Evolutionary conservation across 306 rosid genomes (phyloP).

Genomic region (Begonia peltatifolia): DNA sequence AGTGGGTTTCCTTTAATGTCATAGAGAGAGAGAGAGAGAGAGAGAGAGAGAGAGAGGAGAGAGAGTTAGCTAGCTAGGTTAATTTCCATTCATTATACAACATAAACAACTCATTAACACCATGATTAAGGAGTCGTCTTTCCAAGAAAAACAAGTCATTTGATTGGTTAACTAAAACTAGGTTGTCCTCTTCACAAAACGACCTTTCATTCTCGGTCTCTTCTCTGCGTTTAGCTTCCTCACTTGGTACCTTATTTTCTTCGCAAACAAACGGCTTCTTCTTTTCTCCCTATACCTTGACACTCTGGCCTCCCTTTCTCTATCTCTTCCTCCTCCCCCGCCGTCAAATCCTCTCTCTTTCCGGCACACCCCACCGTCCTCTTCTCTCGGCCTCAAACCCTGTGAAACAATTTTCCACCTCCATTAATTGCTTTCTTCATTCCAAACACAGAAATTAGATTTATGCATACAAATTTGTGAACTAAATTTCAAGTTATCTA

Average conservation of each 20-base stretch:
- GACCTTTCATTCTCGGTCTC: constrained; percentile 1
- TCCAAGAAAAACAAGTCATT: background rate
- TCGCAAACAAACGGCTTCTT: background rate
- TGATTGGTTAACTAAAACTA: background rate
- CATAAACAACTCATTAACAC: background rate
- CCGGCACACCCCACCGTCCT: no score
- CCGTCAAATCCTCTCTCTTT: background rate
- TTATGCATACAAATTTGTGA: no score
- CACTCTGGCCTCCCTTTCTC: background rate
- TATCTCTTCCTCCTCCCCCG: background rate
- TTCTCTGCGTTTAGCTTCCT: background rate
- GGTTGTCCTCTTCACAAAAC: background rate
- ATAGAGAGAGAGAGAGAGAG: background rate
- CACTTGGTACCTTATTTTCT: background rate
- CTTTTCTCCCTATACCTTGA: background rate
- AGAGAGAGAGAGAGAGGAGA: background rate
- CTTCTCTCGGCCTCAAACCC: no score
- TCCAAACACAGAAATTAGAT: no score
- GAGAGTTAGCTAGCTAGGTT: background rate
- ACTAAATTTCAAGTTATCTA: background rate
- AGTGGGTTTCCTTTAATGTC: no score
- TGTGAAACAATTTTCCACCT: no score
- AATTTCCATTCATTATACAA: background rate
- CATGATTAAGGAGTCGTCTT: background rate
- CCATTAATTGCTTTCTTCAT: no score